Evolutionary conservation across 2,329 filamentous ascomycete species (phyloP), one percentile per base, ranked within the genome.

Genomic region (Venturia effusa): DNA sequence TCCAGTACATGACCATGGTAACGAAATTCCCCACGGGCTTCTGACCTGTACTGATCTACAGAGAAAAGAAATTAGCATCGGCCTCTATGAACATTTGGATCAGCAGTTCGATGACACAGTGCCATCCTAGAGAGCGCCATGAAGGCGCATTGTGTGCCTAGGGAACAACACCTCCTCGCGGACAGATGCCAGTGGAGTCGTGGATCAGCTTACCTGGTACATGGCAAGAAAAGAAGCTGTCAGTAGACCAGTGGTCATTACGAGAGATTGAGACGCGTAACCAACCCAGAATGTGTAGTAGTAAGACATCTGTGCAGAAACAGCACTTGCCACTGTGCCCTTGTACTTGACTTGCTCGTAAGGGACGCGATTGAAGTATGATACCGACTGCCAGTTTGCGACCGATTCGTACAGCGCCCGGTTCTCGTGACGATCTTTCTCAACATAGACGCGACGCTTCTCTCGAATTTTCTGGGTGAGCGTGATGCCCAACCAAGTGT

Each of bases 1-100:
- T 65, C 87, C 87, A 90, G 72, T 88, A 89, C 40, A 83, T 80
- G 19, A 87, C 76, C 32, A 90, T 73, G 22, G 85, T 85, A 4
- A 89, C 82, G 66, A 90, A 86, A 65, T 81, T 81, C 48, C 85
- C 85, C 15, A 86, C 76, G 0, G 80, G 77, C 55, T 78, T 79
- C 10, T 72, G 70, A 0, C 80, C 80, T 43, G 76, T 74, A 0
- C 78, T 74, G 40, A 86, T 80, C 66, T 51, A 27, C 1, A 27
- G 3, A 24, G 43, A 24, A 5, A 22, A 51, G 22, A 51, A 51
- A 24, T 51, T 6, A 51, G 45, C 45, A 27, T 11, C 15, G 5
- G 45, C 13, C 27, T 27, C 5, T 10, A 48, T 27, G 13, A 22
- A 15, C 10, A 27, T 2, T 15, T 27, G 45, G 27, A 51, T 22